phyloP scores from a whole-genome alignment of 1,139 yeast genomes.

The Pichia kudriavzevii region DNA sequence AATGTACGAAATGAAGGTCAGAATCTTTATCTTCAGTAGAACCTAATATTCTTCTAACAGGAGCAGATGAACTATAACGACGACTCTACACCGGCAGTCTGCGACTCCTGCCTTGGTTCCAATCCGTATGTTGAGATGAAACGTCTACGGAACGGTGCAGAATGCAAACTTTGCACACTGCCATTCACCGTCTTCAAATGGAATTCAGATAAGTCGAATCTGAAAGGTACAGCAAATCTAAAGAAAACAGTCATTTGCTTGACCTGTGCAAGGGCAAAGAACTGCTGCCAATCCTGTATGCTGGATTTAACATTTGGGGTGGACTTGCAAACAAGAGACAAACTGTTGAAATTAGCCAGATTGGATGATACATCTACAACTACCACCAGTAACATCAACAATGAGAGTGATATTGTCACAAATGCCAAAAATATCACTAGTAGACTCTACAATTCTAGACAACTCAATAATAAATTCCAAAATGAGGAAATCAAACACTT shows the following conservation, averaged over 20 bases:
- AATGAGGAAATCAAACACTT: slow-evolving; percentile 20
- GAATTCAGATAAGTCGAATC: slow-evolving; percentile 33
- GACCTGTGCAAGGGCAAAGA: slow-evolving; percentile 70
- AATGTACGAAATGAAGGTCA: too few relatives aligned
- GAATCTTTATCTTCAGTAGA: too few relatives aligned
- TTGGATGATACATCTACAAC: slow-evolving; percentile 30
- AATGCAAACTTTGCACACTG: slow-evolving; percentile 72
- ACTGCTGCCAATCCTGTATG: slow-evolving; percentile 86
- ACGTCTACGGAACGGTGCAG: slow-evolving; percentile 65
- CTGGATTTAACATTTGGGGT: slow-evolving; percentile 73
- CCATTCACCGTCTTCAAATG: slow-evolving; percentile 80
- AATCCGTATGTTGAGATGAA: slow-evolving; percentile 62
- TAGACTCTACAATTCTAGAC: slow-evolving; percentile 46
- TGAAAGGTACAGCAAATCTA: slow-evolving; percentile 27
- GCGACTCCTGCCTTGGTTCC: slow-evolving; percentile 66
- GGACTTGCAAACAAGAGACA: slow-evolving; percentile 71
- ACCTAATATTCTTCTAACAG: too few relatives aligned
- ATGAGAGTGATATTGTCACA: slow-evolving; percentile 30
- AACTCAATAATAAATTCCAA: slow-evolving; percentile 33
- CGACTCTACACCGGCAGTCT: slow-evolving; percentile 45
- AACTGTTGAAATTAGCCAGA: slow-evolving; percentile 72
- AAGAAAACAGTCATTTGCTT: slow-evolving; percentile 58
- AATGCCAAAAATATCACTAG: slow-evolving; percentile 38
- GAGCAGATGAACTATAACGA: too few relatives aligned
- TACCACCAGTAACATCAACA: slow-evolving; percentile 24